Evolutionary conservation across 2,329 filamentous ascomycete species (phyloP).

Genomic region (Diplodia sapinea): DNA sequence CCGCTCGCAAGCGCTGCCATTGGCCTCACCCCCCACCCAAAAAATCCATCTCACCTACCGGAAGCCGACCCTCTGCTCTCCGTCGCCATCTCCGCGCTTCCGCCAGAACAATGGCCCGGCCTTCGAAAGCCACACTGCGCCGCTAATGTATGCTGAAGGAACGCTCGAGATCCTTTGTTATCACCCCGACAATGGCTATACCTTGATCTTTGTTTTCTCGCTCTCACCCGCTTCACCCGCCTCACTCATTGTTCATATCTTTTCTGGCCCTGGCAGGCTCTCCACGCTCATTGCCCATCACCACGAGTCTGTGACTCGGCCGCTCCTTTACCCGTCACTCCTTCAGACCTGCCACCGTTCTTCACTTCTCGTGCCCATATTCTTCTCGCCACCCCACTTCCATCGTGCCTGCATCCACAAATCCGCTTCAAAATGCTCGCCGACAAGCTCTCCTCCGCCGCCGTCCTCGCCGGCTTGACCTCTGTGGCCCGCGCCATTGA

Average conservation of each 20-base stretch:
- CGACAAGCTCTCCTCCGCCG: constrained; percentile 34
- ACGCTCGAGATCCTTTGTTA: not conserved
- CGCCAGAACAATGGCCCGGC: not conserved
- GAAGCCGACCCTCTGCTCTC: not conserved
- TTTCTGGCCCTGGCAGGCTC: constrained; percentile 20
- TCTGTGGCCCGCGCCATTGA: constrained; percentile 36
- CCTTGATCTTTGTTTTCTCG: not conserved
- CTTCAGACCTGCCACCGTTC: not conserved
- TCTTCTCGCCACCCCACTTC: constrained; percentile 1
- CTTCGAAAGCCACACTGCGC: constrained; percentile 15
- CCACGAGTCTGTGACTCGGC: constrained; percentile 29
- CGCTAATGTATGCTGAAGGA: constrained; percentile 24
- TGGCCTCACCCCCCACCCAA: not conserved
- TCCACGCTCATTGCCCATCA: constrained; percentile 15
- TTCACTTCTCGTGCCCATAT: constrained; percentile 17
- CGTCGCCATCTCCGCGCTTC: not conserved
- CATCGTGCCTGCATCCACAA: not conserved
- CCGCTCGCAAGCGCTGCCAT: constrained; percentile 11
- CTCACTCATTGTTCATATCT: not conserved
- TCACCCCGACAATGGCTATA: not conserved
- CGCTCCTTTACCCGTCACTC: constrained; percentile 18
- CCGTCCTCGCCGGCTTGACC: constrained; percentile 39
- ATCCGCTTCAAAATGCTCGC: constrained; percentile 40
- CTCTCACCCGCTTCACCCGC: not conserved
- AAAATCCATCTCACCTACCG: not conserved